Evolutionary conservation across 2,329 filamentous ascomycete species (phyloP).

Genomic region (Neofusicoccum kwambonambiense): DNA sequence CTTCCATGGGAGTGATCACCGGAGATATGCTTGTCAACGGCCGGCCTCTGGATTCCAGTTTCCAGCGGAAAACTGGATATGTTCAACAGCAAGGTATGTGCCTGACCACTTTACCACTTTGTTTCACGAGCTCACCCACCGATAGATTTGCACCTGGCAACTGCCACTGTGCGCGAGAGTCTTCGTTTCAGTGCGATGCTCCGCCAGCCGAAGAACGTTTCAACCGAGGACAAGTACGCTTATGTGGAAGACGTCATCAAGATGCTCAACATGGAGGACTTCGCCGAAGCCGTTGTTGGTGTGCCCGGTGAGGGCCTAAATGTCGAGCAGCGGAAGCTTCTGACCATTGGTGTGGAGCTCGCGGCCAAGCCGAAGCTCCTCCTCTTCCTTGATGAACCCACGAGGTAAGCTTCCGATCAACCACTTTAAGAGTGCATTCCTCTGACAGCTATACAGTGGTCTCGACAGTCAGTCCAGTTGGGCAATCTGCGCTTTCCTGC

Average conservation of each 20-base stretch:
- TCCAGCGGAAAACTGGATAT: conserved; percentile 40
- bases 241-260: conserved; percentile 66
- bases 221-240: conserved; percentile 57
- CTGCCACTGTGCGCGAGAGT: conserved; percentile 37
- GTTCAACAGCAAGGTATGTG: conserved; percentile 37
- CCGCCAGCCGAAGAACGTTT: conserved; percentile 53
- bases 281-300: conserved; percentile 65
- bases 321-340: conserved; percentile 67
- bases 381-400: conserved; percentile 61
- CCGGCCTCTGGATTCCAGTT: conserved; percentile 33
- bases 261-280: conserved; percentile 66
- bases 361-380: conserved; percentile 65
- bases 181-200: conserved; percentile 37
- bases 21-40: conserved; percentile 41
- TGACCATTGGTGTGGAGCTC: conserved; percentile 71
- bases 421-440: not conserved
- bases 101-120: too few species aligned
- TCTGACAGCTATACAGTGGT: not conserved
- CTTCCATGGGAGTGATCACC: conserved; percentile 38
- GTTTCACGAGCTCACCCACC: too few species aligned
- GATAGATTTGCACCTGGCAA: conserved; percentile 54
- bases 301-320: conserved; percentile 61
- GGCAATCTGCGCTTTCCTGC: conserved; percentile 62
- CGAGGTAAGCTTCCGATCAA: conserved; percentile 27
- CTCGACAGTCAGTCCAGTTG: conserved; percentile 49